Evolutionary conservation across 192 early-diverging fungal genomes (phyloP), one percentile per base, ranked within the genome.

Genomic region (Kickxella alabastrina): DNA sequence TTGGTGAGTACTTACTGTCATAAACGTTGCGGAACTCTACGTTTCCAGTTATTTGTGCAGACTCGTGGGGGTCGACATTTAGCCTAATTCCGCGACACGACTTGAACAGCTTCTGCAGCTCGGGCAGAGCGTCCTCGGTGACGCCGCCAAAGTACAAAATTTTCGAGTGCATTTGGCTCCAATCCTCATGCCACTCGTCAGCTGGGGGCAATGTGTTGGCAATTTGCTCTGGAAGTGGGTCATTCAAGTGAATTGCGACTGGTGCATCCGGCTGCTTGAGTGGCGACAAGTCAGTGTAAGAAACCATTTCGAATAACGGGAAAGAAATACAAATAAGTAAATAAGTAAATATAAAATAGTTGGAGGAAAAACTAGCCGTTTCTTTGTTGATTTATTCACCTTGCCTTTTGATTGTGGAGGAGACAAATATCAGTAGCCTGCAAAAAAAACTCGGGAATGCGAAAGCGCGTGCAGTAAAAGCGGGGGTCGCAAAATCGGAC

Each of bases 61-160:
- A 57, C 6, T 50, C 46, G 43, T 59, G 62, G 18, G 72, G 72
- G 49, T 75, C 65, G 23, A 75, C 61, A 44, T 75, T 75, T n/a
- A 75, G 49, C 19, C 65, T 51, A 29, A 65, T 73, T 28, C 64
- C 76, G 10, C 62, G 52, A 43, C 54, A 60, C 10, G 65, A 26
- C 44, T 73, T 68, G 61, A 78, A 74, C 42, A 69, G 56, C 65
- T 59, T 55, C 52, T 74, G 69, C 21, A 73, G 61, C 43, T 73
- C 62, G 3, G 64, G 42, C 40, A 78, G 32, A 3, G 76, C 58
- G 24, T 65, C 57, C 48, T 65, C 65, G 15, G 69, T 65, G n/a
- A 59, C 59, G 18, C 70, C 70, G 41, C 48, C 49, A 54, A 78
- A 78, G 46, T 69, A 78, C 17, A 78, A 52, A 23, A 48, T 41